A percentile compares a stretch with the other conserved stretches of the same genome.
Conservation (phyloP, 352 stramenopile genomes). For the Phytophthora cryptogea region DNA sequence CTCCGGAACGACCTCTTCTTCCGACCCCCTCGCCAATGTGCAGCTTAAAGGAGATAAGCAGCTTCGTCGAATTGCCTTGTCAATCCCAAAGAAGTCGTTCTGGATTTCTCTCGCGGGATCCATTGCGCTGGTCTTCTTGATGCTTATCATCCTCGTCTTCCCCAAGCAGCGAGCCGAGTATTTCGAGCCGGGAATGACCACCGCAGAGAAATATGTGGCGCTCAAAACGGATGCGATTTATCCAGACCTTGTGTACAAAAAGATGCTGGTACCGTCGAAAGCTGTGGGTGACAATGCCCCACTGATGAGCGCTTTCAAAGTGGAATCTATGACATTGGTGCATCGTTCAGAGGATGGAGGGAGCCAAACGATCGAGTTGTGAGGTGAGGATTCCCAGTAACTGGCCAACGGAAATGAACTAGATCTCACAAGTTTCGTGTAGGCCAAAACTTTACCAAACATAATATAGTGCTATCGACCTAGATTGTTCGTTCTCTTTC, state of each 20-base stretch:
- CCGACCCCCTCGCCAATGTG: conserved; percentile 28
- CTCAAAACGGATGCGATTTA: conserved; percentile 32
- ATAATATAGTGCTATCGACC: too few species aligned
- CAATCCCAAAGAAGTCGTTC: conserved; percentile 39
- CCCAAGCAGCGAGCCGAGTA: conserved; percentile 33
- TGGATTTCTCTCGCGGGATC: conserved; percentile 36
- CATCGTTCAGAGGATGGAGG: conserved; percentile 1
- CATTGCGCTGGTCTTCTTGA: conserved; percentile 25
- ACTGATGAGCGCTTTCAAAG: conserved; percentile 22
- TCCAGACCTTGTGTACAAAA: conserved; percentile 35
- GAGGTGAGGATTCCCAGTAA: not conserved
- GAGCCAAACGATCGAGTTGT: conserved; percentile 24
- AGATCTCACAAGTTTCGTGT: not conserved
- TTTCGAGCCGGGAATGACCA: conserved; percentile 31
- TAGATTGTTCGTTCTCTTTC: too few species aligned
- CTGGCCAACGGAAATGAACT: not conserved
- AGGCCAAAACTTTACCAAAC: too few species aligned
- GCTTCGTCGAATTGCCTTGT: conserved; percentile 35
- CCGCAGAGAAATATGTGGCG: conserved; percentile 31
- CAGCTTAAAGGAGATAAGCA: conserved; percentile 45
- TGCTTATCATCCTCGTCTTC: conserved; percentile 33
- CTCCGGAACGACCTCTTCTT: not conserved
- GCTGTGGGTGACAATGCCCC: conserved; percentile 1
- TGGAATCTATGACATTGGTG: conserved; percentile 30
- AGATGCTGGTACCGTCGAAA: conserved; percentile 25